Conservation (phyloP, 2,329 filamentous ascomycete species). For the Periglandula ipomoeae region DNA sequence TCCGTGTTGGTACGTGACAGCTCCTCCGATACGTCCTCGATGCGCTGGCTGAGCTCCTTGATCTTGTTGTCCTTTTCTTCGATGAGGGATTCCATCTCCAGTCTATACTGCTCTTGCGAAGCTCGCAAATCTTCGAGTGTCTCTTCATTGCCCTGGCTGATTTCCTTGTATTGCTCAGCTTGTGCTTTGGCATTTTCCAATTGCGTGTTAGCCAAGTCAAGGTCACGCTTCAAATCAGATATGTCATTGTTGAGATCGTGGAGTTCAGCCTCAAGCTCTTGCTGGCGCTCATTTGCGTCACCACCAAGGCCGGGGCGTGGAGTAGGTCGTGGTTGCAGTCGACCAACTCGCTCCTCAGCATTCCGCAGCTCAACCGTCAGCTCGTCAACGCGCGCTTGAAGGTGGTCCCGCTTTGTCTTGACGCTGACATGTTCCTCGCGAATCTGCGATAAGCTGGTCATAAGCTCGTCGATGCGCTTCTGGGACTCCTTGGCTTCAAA, state of each 20-base stretch:
- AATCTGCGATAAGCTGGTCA: conserved; percentile 65
- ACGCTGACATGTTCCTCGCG: conserved; percentile 80
- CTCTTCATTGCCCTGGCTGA: conserved; percentile 82
- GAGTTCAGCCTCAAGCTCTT: conserved; percentile 48
- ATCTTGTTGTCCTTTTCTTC: conserved; percentile 72
- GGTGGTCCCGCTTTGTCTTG: conserved; percentile 81
- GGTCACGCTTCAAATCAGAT: conserved; percentile 75
- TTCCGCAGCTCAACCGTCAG: conserved; percentile 79
- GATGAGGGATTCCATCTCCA: conserved; percentile 70
- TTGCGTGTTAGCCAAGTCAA: conserved; percentile 72
- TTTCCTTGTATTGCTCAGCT: conserved; percentile 78
- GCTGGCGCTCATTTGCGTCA: conserved; percentile 36
- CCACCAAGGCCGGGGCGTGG: conserved; percentile 41
- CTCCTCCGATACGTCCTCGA: conserved; percentile 77
- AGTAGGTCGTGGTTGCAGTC: conserved; percentile 72
- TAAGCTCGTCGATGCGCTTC: conserved; percentile 86
- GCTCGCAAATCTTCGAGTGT: conserved; percentile 70
- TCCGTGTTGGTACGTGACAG: conserved; percentile 74
- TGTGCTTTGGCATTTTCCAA: conserved; percentile 74
- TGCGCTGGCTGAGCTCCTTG: conserved; percentile 69
- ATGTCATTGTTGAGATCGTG: conserved; percentile 80
- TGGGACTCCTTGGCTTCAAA: conserved; percentile 83
- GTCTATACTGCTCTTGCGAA: conserved; percentile 77
- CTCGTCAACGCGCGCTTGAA: conserved; percentile 83
- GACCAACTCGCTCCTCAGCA: conserved; percentile 77